Percentiles rank a stretch among this genome's conserved stretches.
Evolutionary conservation across 176 grass and related monocot species (phyloP).

Genomic region (Oryza meyeriana): DNA sequence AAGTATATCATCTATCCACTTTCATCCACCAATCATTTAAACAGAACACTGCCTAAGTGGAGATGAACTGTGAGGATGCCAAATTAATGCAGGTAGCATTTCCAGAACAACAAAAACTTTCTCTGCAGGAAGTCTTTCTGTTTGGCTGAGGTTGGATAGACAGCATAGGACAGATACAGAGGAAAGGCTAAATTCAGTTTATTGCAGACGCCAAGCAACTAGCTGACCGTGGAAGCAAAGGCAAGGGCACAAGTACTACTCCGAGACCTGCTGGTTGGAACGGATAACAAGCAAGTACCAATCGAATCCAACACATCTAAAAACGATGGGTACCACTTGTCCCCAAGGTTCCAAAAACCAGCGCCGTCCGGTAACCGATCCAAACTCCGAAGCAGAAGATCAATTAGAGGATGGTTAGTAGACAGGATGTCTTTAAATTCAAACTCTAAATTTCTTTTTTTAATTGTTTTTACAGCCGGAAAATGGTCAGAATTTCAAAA

Average conservation of each 20-base stretch:
- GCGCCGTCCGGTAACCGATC: too few species aligned
- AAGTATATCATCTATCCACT: too few species aligned
- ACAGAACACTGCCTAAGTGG: too few species aligned
- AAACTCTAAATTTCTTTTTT: too few species aligned
- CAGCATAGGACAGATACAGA: background rate
- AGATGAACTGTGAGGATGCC: background rate
- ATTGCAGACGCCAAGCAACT: background rate
- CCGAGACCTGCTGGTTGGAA: background rate
- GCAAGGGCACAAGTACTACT: background rate
- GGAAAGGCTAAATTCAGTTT: background rate
- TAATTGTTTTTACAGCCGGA: too few species aligned
- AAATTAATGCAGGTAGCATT: background rate
- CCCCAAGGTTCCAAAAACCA: background rate
- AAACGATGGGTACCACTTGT: background rate
- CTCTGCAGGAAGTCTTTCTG: background rate
- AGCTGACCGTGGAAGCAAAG: slow-evolving; percentile 6
- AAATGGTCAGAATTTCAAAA: too few species aligned
- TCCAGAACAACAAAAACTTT: background rate
- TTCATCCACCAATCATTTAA: too few species aligned
- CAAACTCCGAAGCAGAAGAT: too few species aligned
- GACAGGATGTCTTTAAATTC: too few species aligned
- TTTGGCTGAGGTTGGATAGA: background rate
- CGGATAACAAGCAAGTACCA: background rate
- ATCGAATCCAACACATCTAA: background rate
- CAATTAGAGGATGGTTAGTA: too few species aligned